Evolutionary conservation across 495 filamentous ascomycete species (phyloP), one percentile per base, ranked within the genome.

Genomic region (Neurospora sp.): DNA sequence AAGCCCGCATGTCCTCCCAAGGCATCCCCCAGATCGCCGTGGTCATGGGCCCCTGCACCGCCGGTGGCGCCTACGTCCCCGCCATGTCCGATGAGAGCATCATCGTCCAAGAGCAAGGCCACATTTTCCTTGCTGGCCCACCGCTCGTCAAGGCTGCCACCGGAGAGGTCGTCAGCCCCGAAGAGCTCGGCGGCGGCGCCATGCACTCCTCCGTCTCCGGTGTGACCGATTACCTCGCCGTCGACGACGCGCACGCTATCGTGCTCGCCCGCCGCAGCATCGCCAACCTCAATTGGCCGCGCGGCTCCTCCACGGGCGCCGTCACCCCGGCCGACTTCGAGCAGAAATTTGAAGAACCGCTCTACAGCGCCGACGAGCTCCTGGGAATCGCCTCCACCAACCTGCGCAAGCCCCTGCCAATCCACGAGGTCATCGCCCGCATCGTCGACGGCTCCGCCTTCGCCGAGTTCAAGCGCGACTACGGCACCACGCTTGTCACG

Each of bases 51-150:
- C 91, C 96, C n/a, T 98, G 94, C 82, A 97, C 94, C 0, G 94
- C 94, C 0, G 96, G 96, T 71, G 96, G 96, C 39, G 96, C 96
- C 31, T 99, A 99, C 80, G 94, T 98, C 18, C 96, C 96, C 2
- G 91, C 92, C 70, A 99, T 99, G 96, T 95, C 92, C 72, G 96
- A 98, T 79, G 96, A 98, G 86, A 92, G 90, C 75, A 98, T 99
- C 78, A 99, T 99, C 74, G 96, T 99, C 46, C 89, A 92, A 77
- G 92, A 94, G 39, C 94, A 97, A 77, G 96, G 96, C 11, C 96
- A 96, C 59, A 97, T 99, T 76, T 99, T 98, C 83, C 89, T 99
- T 0, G 96, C 96, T 6, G 96, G 96, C 0, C 96, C 96, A 20
- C 96, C 96, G 0, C 87, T 99, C 6, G 96, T 99, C 70, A 97